Conservation (phyloP, 257 asterid genomes). For the Orobanche coerulescens region DNA sequence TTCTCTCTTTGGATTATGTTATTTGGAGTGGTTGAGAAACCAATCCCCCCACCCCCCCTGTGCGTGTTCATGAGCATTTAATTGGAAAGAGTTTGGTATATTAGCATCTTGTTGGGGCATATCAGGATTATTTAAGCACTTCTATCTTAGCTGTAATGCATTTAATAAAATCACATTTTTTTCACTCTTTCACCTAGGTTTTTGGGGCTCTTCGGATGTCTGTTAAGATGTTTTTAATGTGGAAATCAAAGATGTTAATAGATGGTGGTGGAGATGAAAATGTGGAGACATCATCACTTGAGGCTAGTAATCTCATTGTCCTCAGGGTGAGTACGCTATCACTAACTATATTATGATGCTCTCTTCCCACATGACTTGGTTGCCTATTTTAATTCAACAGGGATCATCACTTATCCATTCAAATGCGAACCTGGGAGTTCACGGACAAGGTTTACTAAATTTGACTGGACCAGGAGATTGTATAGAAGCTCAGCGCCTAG, state of each 20-base stretch:
- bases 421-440: slow-evolving; percentile 93
- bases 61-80: not conserved
- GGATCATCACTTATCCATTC: slow-evolving; percentile 86
- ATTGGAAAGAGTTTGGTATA: not conserved
- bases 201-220: slow-evolving; percentile 99
- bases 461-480: slow-evolving; percentile 93
- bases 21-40: slow-evolving; percentile 3
- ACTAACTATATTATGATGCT: slow-evolving; percentile 15
- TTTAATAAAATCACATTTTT: not conserved
- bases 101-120: slow-evolving; percentile 14
- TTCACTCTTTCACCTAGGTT: slow-evolving; percentile 47
- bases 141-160: slow-evolving; percentile 6
- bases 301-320: slow-evolving; percentile 96
- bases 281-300: slow-evolving; percentile 90
- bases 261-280: slow-evolving; percentile 99
- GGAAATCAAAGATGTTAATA: slow-evolving; percentile 85
- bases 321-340: slow-evolving; percentile 57
- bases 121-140: slow-evolving; percentile 2
- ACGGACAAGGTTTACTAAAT: slow-evolving; percentile 89
- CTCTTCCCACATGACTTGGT: slow-evolving; percentile 15
- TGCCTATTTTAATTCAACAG: slow-evolving; percentile 33
- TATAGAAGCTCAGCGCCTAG: slow-evolving; percentile 91
- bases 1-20: slow-evolving; percentile 9
- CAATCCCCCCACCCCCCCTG: not conserved
- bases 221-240: slow-evolving; percentile 94